phyloP scores from a whole-genome alignment of 768 basidiomycete genomes.

The Cubamyces sp. region DNA sequence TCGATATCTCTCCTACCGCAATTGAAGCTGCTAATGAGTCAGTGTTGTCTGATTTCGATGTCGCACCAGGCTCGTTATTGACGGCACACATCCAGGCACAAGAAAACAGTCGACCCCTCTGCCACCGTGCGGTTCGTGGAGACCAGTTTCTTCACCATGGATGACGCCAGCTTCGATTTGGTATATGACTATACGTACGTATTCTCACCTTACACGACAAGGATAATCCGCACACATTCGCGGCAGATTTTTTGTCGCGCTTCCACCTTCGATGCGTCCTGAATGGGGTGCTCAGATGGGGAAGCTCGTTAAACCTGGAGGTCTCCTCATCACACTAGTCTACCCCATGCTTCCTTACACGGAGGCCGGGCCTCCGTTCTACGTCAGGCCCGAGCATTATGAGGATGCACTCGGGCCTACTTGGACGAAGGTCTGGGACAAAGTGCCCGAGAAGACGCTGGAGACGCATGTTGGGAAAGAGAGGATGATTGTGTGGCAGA shows the following conservation, averaged over 20 bases:
- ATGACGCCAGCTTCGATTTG: constrained; percentile 50
- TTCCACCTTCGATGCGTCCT: constrained; percentile 54
- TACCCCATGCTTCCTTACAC: constrained; percentile 52
- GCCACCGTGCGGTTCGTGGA: constrained; percentile 43
- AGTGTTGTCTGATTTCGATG: neutral
- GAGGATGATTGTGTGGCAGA: constrained; percentile 59
- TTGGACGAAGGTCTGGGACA: constrained; percentile 60
- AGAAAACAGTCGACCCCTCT: neutral
- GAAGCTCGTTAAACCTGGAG: constrained; percentile 60
- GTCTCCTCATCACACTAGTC: constrained; percentile 61
- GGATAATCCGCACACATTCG: too few relatives aligned
- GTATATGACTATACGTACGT: constrained; percentile 68
- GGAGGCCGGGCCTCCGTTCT: constrained; percentile 64
- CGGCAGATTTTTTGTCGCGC: constrained; percentile 71
- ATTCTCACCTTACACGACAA: neutral
- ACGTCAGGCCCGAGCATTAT: constrained; percentile 60
- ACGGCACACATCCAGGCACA: neutral
- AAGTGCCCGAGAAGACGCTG: constrained; percentile 48
- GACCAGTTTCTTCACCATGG: constrained; percentile 55
- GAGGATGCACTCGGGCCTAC: constrained; percentile 48
- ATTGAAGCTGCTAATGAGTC: constrained; percentile 37
- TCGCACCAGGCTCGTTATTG: neutral
- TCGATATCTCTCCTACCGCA: constrained; percentile 63
- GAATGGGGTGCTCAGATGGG: constrained; percentile 65
- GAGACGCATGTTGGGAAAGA: constrained; percentile 51